Evolutionary conservation across 352 stramenopile species (phyloP).

Genomic region (Phytophthora aleatoria): DNA sequence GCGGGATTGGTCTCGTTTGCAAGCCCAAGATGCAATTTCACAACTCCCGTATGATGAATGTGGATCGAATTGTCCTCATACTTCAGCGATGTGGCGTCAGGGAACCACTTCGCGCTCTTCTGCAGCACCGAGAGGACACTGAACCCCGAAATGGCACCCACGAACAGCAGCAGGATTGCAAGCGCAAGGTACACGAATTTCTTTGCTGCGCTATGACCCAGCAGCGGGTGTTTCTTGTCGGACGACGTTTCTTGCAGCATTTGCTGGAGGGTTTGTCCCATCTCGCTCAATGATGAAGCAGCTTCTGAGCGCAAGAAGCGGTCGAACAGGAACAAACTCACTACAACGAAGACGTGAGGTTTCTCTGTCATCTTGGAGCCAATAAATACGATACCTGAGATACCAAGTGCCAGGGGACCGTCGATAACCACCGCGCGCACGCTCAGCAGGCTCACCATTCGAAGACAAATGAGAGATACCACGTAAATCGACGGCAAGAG

Average conservation of each 20-base stretch:
- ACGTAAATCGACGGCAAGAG: conserved; percentile 88
- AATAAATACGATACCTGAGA: conserved; percentile 58
- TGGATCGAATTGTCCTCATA: conserved; percentile 74
- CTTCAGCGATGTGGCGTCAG: conserved; percentile 69
- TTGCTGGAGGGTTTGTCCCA: conserved; percentile 62
- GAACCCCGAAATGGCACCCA: conserved; percentile 75
- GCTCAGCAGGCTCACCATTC: conserved; percentile 70
- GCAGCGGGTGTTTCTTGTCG: conserved; percentile 44
- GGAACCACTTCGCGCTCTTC: conserved; percentile 75
- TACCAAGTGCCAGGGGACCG: conserved; percentile 53
- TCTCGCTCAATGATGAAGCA: conserved; percentile 52
- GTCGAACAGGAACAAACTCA: conserved; percentile 82
- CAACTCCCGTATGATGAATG: conserved; percentile 86
- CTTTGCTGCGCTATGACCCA: conserved; percentile 62
- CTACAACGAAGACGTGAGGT: conserved; percentile 76
- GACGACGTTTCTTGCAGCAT: conserved; percentile 64
- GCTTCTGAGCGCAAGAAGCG: conserved; percentile 62
- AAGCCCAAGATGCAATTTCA: conserved; percentile 81
- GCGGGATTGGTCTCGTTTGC: conserved; percentile 46
- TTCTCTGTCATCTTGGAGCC: conserved; percentile 81
- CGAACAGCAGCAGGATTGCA: conserved; percentile 69
- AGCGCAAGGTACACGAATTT: conserved; percentile 68
- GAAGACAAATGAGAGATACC: conserved; percentile 78
- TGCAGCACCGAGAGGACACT: conserved; percentile 79
- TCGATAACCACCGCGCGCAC: conserved; percentile 49